Evolutionary conservation across 371 early-diverging fungal species (phyloP), one percentile per base, ranked within the genome.

Genomic region (Dinochytrium kinnereticum): DNA sequence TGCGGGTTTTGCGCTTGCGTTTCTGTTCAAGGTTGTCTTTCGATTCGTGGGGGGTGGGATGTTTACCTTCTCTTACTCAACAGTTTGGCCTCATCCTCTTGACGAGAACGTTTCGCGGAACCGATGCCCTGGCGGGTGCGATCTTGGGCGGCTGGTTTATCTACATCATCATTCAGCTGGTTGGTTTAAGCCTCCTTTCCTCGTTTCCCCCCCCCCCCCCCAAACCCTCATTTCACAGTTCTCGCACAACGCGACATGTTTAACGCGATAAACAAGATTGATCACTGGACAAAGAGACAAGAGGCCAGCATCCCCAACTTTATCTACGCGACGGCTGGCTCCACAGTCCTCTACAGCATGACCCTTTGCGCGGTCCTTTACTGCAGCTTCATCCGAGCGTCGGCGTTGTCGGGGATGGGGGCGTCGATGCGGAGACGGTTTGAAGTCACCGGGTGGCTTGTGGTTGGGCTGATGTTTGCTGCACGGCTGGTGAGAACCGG

Each of bases 1-100:
- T 10, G 17, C 68, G 2, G 68, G 68, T 15, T 68, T 68, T 26
- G n/a, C 68, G 10, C 53, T 51, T 21, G 36, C 30, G 2, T n/a
- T 24, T 24, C 19, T 51, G 2, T 51, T 68, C 2, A 68, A 68
- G 66, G 66, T 66, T n/a, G 10, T 5, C 26, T 5, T 5, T 26
- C n/a, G 26, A 36, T 5, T 7, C 31, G 17, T 7, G 30, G 10
- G 3, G 5, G 30, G 57, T 19, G 49, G 49, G n/a, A 49, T 49
- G 15, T 49, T n/a, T n/a, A n/a, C n/a, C n/a, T n/a, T n/a, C n/a
- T n/a, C n/a, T n/a, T n/a, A n/a, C n/a, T n/a, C n/a, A 13, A 10
- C 13, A 61, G 61, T 61, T 21, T 34, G 61, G 61, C 17, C n/a
- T 28, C 36, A 30, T 28, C 66, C 49, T 44, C 10, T 13, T 10